Evolutionary conservation across 2,329 filamentous ascomycete species (phyloP).

Genomic region (Lachnellula occidentalis): DNA sequence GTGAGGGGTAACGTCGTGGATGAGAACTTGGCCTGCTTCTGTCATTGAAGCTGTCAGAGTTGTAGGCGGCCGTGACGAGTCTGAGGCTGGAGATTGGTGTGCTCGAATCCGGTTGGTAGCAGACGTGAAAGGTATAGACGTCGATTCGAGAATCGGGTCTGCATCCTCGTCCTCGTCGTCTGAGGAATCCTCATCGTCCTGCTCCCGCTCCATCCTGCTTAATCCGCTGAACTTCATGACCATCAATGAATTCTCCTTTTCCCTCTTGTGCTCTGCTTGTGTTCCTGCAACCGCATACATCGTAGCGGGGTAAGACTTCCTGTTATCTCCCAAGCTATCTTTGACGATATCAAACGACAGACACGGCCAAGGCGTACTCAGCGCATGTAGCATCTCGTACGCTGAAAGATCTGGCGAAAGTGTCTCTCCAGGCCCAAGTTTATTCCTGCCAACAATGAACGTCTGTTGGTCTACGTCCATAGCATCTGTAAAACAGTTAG

Average conservation of each 20-base stretch:
- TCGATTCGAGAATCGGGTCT: slow-evolving; percentile 91
- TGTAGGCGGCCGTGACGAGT: slow-evolving; percentile 65
- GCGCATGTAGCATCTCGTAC: slow-evolving; percentile 94
- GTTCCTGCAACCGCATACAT: slow-evolving; percentile 94
- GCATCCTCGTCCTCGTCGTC: slow-evolving; percentile 67
- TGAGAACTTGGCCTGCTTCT: slow-evolving; percentile 80
- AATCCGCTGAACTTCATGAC: slow-evolving; percentile 94
- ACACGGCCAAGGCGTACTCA: slow-evolving; percentile 94
- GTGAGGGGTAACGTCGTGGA: slow-evolving; percentile 91
- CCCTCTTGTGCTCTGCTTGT: slow-evolving; percentile 70
- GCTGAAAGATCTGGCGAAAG: slow-evolving; percentile 88
- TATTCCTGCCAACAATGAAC: slow-evolving; percentile 92
- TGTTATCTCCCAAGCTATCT: slow-evolving; percentile 80
- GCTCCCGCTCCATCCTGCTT: slow-evolving; percentile 74
- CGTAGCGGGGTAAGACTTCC: slow-evolving; percentile 89
- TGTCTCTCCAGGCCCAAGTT: slow-evolving; percentile 84
- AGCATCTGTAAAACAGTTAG: slow-evolving; percentile 45
- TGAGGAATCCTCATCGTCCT: slow-evolving; percentile 59
- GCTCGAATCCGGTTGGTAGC: slow-evolving; percentile 92
- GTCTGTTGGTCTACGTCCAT: slow-evolving; percentile 95
- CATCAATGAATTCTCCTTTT: slow-evolving; percentile 88
- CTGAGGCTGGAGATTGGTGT: slow-evolving; percentile 70
- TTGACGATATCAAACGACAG: slow-evolving; percentile 90
- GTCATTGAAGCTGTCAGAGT: slow-evolving; percentile 90
- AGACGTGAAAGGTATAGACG: slow-evolving; percentile 76